phyloP scores from a whole-genome alignment of 768 basidiomycete species.

The Guyanaporus albipodus region DNA sequence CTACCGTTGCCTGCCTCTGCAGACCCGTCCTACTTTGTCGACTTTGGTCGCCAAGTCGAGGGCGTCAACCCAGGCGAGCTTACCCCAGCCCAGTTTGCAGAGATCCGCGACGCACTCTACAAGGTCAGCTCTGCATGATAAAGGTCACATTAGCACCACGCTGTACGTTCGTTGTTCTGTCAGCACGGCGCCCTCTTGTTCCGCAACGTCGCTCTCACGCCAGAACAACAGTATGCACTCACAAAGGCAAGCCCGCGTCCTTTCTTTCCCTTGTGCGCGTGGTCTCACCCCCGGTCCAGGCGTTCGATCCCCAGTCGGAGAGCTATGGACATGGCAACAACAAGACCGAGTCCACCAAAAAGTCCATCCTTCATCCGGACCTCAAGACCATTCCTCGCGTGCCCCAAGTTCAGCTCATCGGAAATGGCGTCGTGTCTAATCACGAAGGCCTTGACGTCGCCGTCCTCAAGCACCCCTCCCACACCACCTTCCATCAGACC shows the following conservation, averaged over 20 bases:
- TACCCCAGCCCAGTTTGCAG: constrained; percentile 55
- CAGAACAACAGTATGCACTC: constrained; percentile 80
- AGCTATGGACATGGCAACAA: constrained; percentile 86
- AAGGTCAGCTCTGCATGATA: constrained; percentile 42
- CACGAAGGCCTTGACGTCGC: constrained; percentile 79
- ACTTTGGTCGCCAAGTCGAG: constrained; percentile 76
- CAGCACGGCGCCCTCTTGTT: constrained; percentile 77
- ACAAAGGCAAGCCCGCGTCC: constrained; percentile 58
- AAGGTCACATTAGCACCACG: background rate
- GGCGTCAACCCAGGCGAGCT: constrained; percentile 67
- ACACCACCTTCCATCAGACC: constrained; percentile 86
- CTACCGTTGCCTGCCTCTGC: constrained; percentile 72
- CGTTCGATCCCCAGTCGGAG: constrained; percentile 64
- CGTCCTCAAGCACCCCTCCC: constrained; percentile 80
- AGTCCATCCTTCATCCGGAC: constrained; percentile 84
- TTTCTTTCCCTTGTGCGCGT: background rate
- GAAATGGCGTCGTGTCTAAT: constrained; percentile 76
- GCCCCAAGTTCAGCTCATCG: constrained; percentile 90
- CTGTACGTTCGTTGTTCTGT: background rate
- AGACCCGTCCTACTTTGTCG: constrained; percentile 57
- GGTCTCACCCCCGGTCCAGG: constrained; percentile 39
- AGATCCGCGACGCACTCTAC: constrained; percentile 72
- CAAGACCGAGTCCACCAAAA: constrained; percentile 68
- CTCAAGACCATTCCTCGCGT: constrained; percentile 87
- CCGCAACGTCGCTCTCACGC: constrained; percentile 60